Base-by-base conservation (phyloP, 139 green algal genomes). In the Chlorella vulgaris region DNA sequence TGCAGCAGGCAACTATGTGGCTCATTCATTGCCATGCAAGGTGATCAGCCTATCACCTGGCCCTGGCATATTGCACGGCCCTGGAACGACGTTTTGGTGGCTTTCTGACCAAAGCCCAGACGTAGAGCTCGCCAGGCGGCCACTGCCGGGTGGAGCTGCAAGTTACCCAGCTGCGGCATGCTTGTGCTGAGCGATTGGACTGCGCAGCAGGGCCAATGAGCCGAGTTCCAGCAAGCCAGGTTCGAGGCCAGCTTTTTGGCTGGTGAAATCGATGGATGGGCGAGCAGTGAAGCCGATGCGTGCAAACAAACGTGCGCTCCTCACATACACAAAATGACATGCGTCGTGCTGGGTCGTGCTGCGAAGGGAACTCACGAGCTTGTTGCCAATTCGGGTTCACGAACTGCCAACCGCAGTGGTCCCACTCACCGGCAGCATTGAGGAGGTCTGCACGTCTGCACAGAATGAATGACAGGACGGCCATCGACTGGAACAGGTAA, bases 131-230 rank as follows among this genome's bases (percentile, higher is more conserved):
- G 74, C 58, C 58, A 80, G 10, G 66, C 58, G 33, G 50, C 28
- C 21, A 66, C 71, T 8, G 71, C 71, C 10, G 74, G 58, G 10
- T 60, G 74, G 10, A 80, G 74, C 74, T 80, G 74, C 36, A 80
- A 26, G 36, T 50, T 79, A 7, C 73, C 53, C 51, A 79, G 24
- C 13, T 31, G 36, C 10, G 36, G 51, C 73, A 79, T 76, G n/a
- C 69, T 26, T 4, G 39, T 36, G 18, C 15, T 8, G 47, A n/a
- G 55, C 55, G 22, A 65, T 31, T n/a, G 55, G 55, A 31, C 18
- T 8, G 55, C 28, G n/a, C 5, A 28, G 18, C 15, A 65, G n/a
- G n/a, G n/a, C n/a, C n/a, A 65, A 65, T 65, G 55, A 8, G 55
- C 47, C 55, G 21, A 8, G 55, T 65, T 65, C 55, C 55, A 55